These are phyloP conservation scores for Ceratobasidium sp. DNA, from an alignment of 1,284 basidiomycete genomes.

Conservation along the genomic window DNA sequence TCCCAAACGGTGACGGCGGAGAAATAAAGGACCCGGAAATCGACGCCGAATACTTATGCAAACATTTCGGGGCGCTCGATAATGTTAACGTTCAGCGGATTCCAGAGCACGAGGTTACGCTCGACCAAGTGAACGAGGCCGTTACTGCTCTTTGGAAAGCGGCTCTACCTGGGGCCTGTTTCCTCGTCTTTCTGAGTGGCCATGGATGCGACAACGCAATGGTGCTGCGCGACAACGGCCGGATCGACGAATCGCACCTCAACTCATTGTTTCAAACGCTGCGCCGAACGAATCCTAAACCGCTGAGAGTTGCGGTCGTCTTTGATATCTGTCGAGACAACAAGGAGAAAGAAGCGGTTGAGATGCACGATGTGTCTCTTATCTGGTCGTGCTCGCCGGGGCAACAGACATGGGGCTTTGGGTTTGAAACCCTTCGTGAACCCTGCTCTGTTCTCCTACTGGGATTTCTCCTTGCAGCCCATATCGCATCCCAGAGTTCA, in stretches of 20 bases:
- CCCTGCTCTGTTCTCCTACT: background rate
- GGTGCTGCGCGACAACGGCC: background rate
- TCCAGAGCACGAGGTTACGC: background rate
- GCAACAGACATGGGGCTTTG: conserved; percentile 2
- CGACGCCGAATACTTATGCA: background rate
- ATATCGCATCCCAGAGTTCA: background rate
- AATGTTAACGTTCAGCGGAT: background rate
- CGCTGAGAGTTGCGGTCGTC: background rate
- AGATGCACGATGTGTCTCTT: background rate
- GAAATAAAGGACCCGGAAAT: background rate
- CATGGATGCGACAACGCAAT: conserved; percentile 28
- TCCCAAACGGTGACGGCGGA: no score
- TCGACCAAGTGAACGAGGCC: background rate
- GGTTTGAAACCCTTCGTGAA: background rate
- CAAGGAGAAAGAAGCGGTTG: background rate
- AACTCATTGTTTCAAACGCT: background rate
- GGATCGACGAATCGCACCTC: conserved; percentile 1
- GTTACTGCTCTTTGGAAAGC: background rate
- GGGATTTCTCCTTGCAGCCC: background rate
- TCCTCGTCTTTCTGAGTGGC: conserved; percentile 17
- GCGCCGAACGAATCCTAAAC: background rate
- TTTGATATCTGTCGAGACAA: conserved; percentile 34
- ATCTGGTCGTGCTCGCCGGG: conserved; percentile 23
- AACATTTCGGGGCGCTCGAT: background rate
- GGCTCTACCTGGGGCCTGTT: background rate